phyloP scores from a whole-genome alignment of 805 yeast species.

The Millerozyma acaciae region DNA sequence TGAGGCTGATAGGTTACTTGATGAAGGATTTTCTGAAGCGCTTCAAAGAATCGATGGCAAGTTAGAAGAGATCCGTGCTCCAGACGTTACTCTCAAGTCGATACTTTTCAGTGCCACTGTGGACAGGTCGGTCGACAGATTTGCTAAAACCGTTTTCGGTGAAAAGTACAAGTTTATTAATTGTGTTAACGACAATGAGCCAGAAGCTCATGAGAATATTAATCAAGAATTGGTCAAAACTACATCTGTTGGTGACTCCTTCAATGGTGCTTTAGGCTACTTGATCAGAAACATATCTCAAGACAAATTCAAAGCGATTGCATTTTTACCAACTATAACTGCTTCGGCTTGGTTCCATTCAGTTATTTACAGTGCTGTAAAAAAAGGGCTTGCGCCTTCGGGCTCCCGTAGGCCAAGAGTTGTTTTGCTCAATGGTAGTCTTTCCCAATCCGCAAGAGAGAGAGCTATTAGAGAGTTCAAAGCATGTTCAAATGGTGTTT shows the following conservation, averaged over 20 bases:
- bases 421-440: conserved; percentile 62
- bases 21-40: conserved; percentile 71
- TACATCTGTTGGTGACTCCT: conserved; percentile 51
- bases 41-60: conserved; percentile 53
- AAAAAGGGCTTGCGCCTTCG: conserved; percentile 14
- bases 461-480: conserved; percentile 54
- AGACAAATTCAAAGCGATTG: conserved; percentile 65
- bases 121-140: conserved; percentile 57
- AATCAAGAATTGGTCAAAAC: conserved; percentile 62
- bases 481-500: conserved; percentile 44
- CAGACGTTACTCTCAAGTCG: conserved; percentile 48
- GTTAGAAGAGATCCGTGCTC: conserved; percentile 36
- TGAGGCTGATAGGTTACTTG: conserved; percentile 87
- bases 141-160: conserved; percentile 61
- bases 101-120: conserved; percentile 87
- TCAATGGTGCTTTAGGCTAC: conserved; percentile 53
- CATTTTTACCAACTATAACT: conserved; percentile 76
- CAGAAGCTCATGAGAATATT: conserved; percentile 73
- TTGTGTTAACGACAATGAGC: conserved; percentile 69
- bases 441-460: conserved; percentile 67
- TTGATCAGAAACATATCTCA: conserved; percentile 38
- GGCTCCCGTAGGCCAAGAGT: conserved; percentile 17
- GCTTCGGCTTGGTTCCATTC: conserved; percentile 57
- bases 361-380: conserved; percentile 25
- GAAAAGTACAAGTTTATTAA: conserved; percentile 57